These are phyloP conservation scores for Reticulascus tulasneorum DNA, from an alignment of 2,329 filamentous ascomycete species.

Conservation along the genomic window DNA sequence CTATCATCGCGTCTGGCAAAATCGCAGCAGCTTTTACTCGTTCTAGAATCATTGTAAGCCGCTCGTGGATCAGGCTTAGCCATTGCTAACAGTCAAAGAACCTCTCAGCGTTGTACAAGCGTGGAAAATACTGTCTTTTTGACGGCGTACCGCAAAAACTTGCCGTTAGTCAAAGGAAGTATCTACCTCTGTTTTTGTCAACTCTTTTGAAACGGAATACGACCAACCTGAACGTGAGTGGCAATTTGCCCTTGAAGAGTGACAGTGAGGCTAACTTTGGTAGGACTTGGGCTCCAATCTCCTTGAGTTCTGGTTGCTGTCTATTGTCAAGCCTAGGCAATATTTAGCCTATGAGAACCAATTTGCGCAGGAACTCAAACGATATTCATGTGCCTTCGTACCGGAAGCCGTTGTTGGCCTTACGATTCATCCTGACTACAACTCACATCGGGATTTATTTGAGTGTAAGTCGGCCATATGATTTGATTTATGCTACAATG, in stretches of 20 bases:
- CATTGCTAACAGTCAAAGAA: constrained; percentile 25
- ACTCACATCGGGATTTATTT: constrained; percentile 45
- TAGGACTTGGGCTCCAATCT: constrained; percentile 39
- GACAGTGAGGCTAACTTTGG: constrained; percentile 2
- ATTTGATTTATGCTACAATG: neutral
- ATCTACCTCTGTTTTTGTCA: constrained; percentile 47
- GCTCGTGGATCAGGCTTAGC: constrained; percentile 7
- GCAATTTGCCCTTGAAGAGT: too few species aligned
- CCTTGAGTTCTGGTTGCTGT: constrained; percentile 49
- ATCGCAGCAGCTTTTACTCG: constrained; percentile 42
- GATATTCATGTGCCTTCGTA: constrained; percentile 38
- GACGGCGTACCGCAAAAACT: constrained; percentile 35
- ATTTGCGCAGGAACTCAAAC: constrained; percentile 43
- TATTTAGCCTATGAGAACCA: constrained; percentile 45
- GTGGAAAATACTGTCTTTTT: constrained; percentile 48
- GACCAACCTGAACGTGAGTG: constrained; percentile 38
- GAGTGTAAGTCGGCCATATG: constrained; percentile 28
- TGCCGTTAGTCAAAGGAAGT: constrained; percentile 36
- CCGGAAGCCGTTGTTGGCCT: constrained; percentile 32
- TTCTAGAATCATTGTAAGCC: constrained; percentile 36
- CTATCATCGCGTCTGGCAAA: constrained; percentile 40
- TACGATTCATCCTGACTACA: constrained; percentile 40
- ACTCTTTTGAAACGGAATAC: constrained; percentile 43
- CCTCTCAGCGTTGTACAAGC: constrained; percentile 41
- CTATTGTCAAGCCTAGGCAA: constrained; percentile 45